phyloP scores from a whole-genome alignment of 2,329 filamentous ascomycete genomes.

The Cladosporium sp. region DNA sequence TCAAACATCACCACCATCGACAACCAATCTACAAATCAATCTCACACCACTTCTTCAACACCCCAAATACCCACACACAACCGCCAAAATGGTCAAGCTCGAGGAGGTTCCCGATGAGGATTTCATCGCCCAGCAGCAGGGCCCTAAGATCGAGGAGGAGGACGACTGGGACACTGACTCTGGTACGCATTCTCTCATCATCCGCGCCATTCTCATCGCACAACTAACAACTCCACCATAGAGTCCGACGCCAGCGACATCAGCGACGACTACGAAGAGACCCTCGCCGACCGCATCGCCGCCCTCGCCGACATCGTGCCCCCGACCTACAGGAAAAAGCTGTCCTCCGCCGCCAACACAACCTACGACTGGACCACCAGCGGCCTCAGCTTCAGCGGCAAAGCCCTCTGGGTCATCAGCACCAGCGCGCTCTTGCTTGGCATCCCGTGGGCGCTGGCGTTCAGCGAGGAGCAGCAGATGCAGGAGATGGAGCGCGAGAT shows the following conservation, averaged over 20 bases:
- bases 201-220: not conserved
- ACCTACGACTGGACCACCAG: conserved; percentile 60
- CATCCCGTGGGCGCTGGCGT: conserved; percentile 89
- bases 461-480: conserved; percentile 94
- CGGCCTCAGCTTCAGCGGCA: conserved; percentile 72
- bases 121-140: conserved; percentile 72
- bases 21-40: not conserved
- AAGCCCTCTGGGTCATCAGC: conserved; percentile 86
- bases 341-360: conserved; percentile 46
- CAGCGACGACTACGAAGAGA: conserved; percentile 53
- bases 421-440: conserved; percentile 87
- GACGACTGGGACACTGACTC: conserved; percentile 88
- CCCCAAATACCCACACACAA: conserved; percentile 5
- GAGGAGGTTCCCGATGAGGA: conserved; percentile 97
- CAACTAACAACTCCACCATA: conserved; percentile 37
- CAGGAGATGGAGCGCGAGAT: conserved; percentile 97
- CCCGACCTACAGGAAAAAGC: conserved; percentile 44
- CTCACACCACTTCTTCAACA: not conserved
- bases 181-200: conserved; percentile 57
- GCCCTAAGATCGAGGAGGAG: conserved; percentile 49
- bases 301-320: conserved; percentile 49
- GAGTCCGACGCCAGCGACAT: conserved; percentile 68
- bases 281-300: conserved; percentile 43
- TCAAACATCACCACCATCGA: not conserved
- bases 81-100: conserved; percentile 82